Base-by-base conservation (phyloP, 768 basidiomycete species). In the Imleria badia region DNA sequence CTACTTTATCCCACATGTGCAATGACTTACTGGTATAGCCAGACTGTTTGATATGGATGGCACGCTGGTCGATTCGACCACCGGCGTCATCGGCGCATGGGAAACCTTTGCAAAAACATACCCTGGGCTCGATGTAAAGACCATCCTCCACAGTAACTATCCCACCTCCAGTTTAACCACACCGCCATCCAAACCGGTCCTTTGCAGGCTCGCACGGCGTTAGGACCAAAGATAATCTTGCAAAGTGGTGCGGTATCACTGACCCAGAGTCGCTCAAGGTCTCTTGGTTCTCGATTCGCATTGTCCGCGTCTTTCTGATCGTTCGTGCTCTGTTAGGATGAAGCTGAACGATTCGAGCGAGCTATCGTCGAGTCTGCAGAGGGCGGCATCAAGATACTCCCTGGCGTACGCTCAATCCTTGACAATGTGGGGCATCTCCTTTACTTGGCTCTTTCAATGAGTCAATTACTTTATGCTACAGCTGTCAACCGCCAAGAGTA, bases 21-120 rank as follows among this genome's bases (percentile, higher is more conserved):
- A 35, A 51, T 33, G 42, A 23, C 48, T 52, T 26, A 48, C 11
- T 8, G 8, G 3, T 26, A 29, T 33, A 23, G 3, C 1, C 54
- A 89, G 88, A 54, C 74, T 90, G 14, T 89, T 89, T 64, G 88
- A 91, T 67, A 91, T 90, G 89, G 89, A 91, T 66, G 88, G 88
- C 51, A 93, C 89, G 33, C 76, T 90, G 47, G 78, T 89, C 59
- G 89, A 94, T 66, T 93, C 90, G 19, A 93, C 89, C 11, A 81
- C 83, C 30, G 91, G 89, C 40, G 91, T 95, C 31, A 73, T 82
- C 26, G 89, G 86, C 26, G 91, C 91, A 34, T 95, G 94, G 94
- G 75, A 85, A 49, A 72, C 76, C n/a, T 94, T 93, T 71, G 80
- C 79, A 45, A 66, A 83, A 64, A 78, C 80, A 53, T 94, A 94